Conservation (phyloP, 495 filamentous ascomycete genomes). For the Penicillium pulvis region DNA sequence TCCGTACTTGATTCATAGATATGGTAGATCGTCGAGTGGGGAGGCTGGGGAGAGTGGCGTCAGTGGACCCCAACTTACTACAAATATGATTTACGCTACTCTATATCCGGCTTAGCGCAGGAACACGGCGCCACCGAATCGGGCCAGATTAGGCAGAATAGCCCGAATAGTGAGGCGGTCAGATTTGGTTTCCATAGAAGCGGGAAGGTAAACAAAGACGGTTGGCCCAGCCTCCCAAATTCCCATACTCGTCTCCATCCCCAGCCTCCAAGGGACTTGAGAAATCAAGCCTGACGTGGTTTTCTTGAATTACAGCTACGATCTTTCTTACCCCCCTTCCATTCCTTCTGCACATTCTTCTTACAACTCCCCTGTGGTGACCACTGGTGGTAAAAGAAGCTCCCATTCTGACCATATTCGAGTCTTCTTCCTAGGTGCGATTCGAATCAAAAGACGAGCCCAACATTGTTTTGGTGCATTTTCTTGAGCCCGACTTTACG, state of each 20-base stretch:
- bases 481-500: slow-evolving; percentile 8
- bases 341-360: slow-evolving; percentile 37
- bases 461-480: slow-evolving; percentile 7
- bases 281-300: slow-evolving; percentile 32
- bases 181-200: slow-evolving; percentile 39
- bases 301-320: slow-evolving; percentile 33
- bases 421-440: slow-evolving; percentile 29
- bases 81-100: slow-evolving; percentile 23
- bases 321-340: slow-evolving; percentile 32
- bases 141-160: slow-evolving; percentile 16
- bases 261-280: slow-evolving; percentile 39
- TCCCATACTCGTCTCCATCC: slow-evolving; percentile 35
- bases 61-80: slow-evolving; percentile 5
- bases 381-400: slow-evolving; percentile 14
- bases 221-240: slow-evolving; percentile 51
- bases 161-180: slow-evolving; percentile 35
- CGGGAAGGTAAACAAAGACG: slow-evolving; percentile 45
- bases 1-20: not conserved
- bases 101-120: slow-evolving; percentile 17
- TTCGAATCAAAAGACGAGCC: slow-evolving; percentile 15
- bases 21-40: not conserved
- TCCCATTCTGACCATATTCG: slow-evolving; percentile 25
- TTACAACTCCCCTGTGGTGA: slow-evolving; percentile 17
- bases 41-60: slow-evolving; percentile 32
- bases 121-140: not conserved